Evolutionary conservation across 2,329 filamentous ascomycete species (phyloP).

Genomic region (Paecilomyces fulvus): DNA sequence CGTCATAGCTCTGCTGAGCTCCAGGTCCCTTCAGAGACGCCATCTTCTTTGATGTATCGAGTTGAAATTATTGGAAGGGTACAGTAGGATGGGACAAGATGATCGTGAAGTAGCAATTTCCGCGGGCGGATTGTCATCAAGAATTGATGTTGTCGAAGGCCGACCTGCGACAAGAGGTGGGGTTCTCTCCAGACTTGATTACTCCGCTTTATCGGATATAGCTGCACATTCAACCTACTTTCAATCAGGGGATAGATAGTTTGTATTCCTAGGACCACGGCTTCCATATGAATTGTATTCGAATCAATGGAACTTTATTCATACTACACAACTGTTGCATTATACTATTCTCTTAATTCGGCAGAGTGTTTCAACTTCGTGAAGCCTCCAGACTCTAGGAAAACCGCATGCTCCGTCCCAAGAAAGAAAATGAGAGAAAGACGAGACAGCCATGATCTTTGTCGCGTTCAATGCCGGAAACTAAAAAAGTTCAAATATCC

Average conservation of each 20-base stretch:
- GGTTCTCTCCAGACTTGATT: neutral
- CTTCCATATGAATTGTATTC: neutral
- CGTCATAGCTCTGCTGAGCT: constrained; percentile 49
- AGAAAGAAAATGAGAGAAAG: neutral
- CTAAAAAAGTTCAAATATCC: neutral
- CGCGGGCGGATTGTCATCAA: neutral
- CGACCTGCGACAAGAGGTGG: neutral
- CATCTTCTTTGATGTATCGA: constrained; percentile 30
- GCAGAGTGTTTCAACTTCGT: neutral
- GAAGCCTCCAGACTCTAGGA: neutral
- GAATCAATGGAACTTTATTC: neutral
- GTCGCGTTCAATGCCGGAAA: neutral
- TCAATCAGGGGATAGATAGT: neutral
- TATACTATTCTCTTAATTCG: neutral
- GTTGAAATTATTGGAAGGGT: neutral
- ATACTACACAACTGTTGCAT: neutral
- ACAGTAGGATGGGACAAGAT: neutral
- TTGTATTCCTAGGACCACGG: neutral
- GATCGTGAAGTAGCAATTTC: neutral
- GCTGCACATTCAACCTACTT: neutral
- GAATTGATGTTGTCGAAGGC: neutral
- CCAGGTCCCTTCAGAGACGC: constrained; percentile 56
- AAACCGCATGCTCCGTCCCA: neutral
- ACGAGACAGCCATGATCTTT: neutral
- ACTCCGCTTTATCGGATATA: neutral